Conservation (phyloP, 108 stramenopile species). For the Discostella pseudostelligera region DNA sequence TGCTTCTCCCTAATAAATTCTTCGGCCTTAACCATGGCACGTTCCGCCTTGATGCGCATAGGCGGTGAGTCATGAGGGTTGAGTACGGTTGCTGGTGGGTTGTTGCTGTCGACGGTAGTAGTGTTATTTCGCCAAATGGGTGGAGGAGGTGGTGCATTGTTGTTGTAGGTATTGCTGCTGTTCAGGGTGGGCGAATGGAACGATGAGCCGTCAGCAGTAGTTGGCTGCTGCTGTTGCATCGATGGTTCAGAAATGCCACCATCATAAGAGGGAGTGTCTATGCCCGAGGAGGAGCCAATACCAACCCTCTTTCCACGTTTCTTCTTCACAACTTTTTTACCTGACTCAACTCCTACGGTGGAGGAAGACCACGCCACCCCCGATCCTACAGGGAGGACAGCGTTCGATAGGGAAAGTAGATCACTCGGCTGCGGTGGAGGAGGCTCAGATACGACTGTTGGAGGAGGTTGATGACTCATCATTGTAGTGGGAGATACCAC, state of each 20-base stretch:
- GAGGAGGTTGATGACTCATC: not conserved
- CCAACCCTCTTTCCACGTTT: slow-evolving; percentile 39
- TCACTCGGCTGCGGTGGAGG: slow-evolving; percentile 6
- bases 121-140: not conserved
- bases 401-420: slow-evolving; percentile 15
- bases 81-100: not conserved
- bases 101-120: not conserved
- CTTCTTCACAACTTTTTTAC: slow-evolving; percentile 36
- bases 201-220: not conserved
- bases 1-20: slow-evolving; percentile 46
- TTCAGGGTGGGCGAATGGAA: too few species aligned
- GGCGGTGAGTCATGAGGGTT: slow-evolving; percentile 12
- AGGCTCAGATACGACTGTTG: not conserved
- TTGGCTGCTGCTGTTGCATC: not conserved
- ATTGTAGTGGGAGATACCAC: not conserved
- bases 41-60: slow-evolving; percentile 38
- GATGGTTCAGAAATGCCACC: too few species aligned
- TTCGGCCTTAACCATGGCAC: slow-evolving; percentile 28
- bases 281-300: not conserved
- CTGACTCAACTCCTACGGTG: not conserved
- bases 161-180: not conserved
- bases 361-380: slow-evolving; percentile 32
- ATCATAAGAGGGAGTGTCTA: too few species aligned
- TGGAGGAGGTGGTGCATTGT: not conserved
- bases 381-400: slow-evolving; percentile 14